Evolutionary conservation across 129 eudicot species (phyloP), one percentile per base, ranked within the genome.

Genomic region (Lonicera japonica): DNA sequence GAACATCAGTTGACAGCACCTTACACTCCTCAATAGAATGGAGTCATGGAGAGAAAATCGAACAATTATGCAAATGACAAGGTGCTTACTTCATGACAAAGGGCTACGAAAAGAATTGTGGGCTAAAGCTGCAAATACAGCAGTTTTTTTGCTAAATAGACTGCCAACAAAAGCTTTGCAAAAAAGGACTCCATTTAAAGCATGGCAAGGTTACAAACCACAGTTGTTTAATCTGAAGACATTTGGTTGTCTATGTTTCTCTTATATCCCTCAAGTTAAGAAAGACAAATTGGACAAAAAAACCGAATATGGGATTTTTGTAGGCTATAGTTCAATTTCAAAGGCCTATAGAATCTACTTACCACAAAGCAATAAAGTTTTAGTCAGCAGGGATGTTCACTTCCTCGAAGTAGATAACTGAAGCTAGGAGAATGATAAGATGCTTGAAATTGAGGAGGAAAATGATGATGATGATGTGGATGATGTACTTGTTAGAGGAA

Each of bases 61-160:
- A 21, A 34, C 40, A 21, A 62, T 61, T 2, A 54, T 61, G 61
- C 61, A 70, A 45, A 70, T 61, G 68, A 14, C 63, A 70, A n/a
- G n/a, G n/a, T n/a, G n/a, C n/a, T n/a, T n/a, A n/a, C n/a, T n/a
- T n/a, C n/a, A n/a, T n/a, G n/a, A n/a, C n/a, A n/a, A n/a, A n/a
- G n/a, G 48, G 0, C 5, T 72, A 6, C 66, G 71, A 1, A 47
- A 64, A 16, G 13, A 64, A 20, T 65, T 36, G 20, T 72, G 71
- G 77, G 71, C 54, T 0, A 54, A 72, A 21, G 65, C 65, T 45
- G 71, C 64, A 3, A 72, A 57, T 19, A 72, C 77, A 0, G 23
- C 71, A 1, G 61, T 72, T 11, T 72, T 56, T 36, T 17, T 69
- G 25, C 36, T 41, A 5, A 65, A 65, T 17, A 64, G 60, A 34